Evolutionary conservation across 345 rosid species (phyloP).

Genomic region (Citrus sp.): DNA sequence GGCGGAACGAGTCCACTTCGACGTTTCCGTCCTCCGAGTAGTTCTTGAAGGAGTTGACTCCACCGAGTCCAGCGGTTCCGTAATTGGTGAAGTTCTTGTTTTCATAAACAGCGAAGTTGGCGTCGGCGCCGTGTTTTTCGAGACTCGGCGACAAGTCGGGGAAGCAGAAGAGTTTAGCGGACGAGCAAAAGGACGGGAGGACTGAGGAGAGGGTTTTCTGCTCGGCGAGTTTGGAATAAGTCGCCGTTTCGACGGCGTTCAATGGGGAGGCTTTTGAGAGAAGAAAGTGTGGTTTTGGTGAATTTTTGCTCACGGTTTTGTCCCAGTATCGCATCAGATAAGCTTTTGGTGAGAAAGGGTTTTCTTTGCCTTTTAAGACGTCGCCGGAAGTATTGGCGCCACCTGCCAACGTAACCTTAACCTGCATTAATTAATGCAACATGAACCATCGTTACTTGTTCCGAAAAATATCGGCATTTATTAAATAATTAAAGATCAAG

Average conservation of each 20-base stretch:
- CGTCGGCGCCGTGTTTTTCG: conserved; percentile 42
- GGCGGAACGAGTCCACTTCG: conserved; percentile 45
- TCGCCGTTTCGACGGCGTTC: conserved; percentile 56
- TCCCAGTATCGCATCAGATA: conserved; percentile 84
- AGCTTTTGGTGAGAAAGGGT: conserved; percentile 75
- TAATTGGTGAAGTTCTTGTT: conserved; percentile 78
- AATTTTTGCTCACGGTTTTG: conserved; percentile 48
- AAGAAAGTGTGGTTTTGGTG: conserved; percentile 50
- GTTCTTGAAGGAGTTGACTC: conserved; percentile 48
- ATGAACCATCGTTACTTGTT: background rate
- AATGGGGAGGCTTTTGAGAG: conserved; percentile 82
- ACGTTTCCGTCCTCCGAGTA: conserved; percentile 38
- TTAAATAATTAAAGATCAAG: too few relatives aligned
- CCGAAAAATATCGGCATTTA: too few relatives aligned
- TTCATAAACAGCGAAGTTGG: conserved; percentile 47
- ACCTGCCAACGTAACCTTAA: conserved; percentile 31
- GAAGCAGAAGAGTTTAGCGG: conserved; percentile 83
- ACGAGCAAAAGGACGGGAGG: conserved; percentile 66
- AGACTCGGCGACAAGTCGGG: conserved; percentile 43
- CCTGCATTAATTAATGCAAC: conserved; percentile 34
- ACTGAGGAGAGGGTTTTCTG: conserved; percentile 52
- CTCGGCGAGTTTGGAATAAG: conserved; percentile 65
- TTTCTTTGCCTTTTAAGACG: conserved; percentile 24
- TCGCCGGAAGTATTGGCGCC: conserved; percentile 28
- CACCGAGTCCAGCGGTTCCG: conserved; percentile 46